Conservation (phyloP, 2,329 filamentous ascomycete species). For the Lachnellula subtilissima region DNA sequence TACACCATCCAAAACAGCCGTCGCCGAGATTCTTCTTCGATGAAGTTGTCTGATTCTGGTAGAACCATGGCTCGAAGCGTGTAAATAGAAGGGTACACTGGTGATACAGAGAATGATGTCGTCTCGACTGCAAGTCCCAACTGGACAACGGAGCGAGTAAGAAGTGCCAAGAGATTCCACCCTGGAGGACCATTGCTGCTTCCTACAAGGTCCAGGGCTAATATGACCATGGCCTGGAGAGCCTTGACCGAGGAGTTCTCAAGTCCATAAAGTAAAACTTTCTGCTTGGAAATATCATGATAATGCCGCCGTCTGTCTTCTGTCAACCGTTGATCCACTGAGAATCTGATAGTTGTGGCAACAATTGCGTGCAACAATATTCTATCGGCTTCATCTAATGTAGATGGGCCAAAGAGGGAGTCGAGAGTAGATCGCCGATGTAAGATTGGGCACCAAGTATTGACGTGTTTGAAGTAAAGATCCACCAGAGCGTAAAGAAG, state of each 20-base stretch:
- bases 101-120: constrained; percentile 72
- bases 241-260: constrained; percentile 87
- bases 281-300: constrained; percentile 76
- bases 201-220: constrained; percentile 79
- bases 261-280: constrained; percentile 79
- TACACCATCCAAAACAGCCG: constrained; percentile 95
- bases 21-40: constrained; percentile 82
- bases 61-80: constrained; percentile 81
- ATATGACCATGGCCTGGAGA: constrained; percentile 79
- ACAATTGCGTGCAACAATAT: constrained; percentile 85
- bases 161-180: constrained; percentile 87
- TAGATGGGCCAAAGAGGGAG: constrained; percentile 70
- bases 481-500: constrained; percentile 68
- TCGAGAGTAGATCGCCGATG: constrained; percentile 79
- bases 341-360: constrained; percentile 81
- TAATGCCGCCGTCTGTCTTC: constrained; percentile 70
- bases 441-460: constrained; percentile 85
- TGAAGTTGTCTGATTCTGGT: constrained; percentile 76
- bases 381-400: constrained; percentile 74
- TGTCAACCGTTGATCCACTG: constrained; percentile 68
- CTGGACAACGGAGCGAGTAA: constrained; percentile 84
- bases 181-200: constrained; percentile 85
- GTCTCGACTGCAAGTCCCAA: constrained; percentile 79
- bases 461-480: constrained; percentile 74
- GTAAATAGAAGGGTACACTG: constrained; percentile 80